These are phyloP conservation scores for Carpinus viminea DNA, from an alignment of 306 rosid genomes.

Conservation along the genomic window DNA sequence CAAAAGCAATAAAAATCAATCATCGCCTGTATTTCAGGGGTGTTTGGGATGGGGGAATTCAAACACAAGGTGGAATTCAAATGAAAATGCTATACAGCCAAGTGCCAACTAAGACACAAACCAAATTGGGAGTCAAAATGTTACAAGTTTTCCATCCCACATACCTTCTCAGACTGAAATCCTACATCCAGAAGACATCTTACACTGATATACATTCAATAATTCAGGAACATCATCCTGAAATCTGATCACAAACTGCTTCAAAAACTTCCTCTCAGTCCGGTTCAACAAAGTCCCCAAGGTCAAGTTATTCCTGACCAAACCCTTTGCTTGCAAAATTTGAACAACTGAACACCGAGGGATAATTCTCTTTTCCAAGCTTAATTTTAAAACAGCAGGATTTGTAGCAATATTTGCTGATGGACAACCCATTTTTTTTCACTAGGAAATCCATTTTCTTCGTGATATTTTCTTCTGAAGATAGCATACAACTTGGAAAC, in stretches of 20 bases:
- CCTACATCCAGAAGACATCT: neutral
- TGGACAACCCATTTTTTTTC: constrained; percentile 24
- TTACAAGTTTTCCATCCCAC: no score
- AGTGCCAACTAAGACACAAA: no score
- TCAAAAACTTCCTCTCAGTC: constrained; percentile 1
- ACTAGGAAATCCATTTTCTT: constrained; percentile 5
- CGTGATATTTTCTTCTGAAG: constrained; percentile 16
- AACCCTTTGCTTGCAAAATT: constrained; percentile 22
- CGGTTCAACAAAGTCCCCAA: neutral
- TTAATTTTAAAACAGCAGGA: constrained; percentile 12
- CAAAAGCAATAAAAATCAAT: no score
- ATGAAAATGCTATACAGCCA: no score
- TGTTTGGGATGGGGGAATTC: no score
- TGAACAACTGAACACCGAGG: no score
- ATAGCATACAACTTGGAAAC: constrained; percentile 31
- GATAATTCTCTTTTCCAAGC: no score
- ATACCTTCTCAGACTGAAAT: neutral
- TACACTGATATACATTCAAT: constrained; percentile 16
- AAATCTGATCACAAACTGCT: neutral
- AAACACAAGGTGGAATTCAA: no score
- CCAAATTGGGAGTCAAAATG: no score
- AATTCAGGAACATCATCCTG: neutral
- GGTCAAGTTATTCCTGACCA: neutral
- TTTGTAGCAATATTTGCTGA: constrained; percentile 13
- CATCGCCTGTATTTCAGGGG: no score